Percentiles rank a stretch among this genome's conserved stretches.
phyloP scores from a whole-genome alignment of 306 rosid species.

The Quercus cerris region DNA sequence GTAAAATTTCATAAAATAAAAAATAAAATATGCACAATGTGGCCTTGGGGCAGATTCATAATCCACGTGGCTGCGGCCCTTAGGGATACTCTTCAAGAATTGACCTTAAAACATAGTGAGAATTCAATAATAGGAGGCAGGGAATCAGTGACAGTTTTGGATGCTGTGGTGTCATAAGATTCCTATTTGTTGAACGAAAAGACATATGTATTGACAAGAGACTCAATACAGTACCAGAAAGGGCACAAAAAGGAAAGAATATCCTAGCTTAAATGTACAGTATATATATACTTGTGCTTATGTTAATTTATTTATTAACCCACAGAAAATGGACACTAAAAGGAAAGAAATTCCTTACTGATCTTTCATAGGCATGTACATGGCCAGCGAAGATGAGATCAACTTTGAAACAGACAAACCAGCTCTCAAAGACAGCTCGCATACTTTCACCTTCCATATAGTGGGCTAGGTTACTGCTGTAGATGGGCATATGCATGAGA shows the following conservation, averaged over 20 bases:
- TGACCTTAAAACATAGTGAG: neutral
- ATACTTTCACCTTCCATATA: constrained; percentile 97
- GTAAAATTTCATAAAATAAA: neutral
- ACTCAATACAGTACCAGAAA: neutral
- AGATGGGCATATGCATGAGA: constrained; percentile 84
- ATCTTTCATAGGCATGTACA: constrained; percentile 99
- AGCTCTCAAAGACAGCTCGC: constrained; percentile 77
- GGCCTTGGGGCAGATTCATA: neutral
- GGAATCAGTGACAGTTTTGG: neutral
- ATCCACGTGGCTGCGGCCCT: neutral
- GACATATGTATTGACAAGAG: neutral
- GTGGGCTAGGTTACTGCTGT: constrained; percentile 79
- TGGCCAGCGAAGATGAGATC: constrained; percentile 93
- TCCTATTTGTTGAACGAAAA: neutral
- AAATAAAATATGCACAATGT: neutral
- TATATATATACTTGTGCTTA: neutral
- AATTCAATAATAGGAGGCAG: neutral
- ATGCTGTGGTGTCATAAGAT: neutral
- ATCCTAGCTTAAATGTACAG: neutral
- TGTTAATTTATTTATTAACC: neutral
- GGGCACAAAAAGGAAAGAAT: neutral
- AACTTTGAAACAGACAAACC: constrained; percentile 74
- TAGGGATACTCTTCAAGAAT: neutral
- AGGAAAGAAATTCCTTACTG: constrained; percentile 48
- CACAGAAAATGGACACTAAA: neutral